Evolutionary conservation across 495 filamentous ascomycete genomes (phyloP).

Genomic region (Annulohypoxylon stygium): DNA sequence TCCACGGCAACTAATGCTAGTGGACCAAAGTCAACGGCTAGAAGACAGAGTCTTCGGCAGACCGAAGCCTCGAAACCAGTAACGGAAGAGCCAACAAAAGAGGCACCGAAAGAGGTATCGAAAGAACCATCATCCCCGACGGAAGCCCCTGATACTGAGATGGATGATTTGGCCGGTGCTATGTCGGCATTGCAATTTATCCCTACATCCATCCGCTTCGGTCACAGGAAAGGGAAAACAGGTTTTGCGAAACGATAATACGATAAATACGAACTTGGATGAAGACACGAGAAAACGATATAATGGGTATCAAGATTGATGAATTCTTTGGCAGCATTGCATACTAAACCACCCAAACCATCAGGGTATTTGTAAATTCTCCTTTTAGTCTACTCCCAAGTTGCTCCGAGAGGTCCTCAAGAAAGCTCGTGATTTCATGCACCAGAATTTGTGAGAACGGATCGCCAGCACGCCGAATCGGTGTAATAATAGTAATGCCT

Average conservation of each 20-base stretch:
- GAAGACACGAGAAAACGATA: constrained; percentile 33
- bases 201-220: constrained; percentile 80
- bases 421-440: constrained; percentile 28
- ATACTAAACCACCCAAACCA: constrained; percentile 16
- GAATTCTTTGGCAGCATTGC: constrained; percentile 15
- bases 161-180: constrained; percentile 78
- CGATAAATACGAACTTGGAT: constrained; percentile 2
- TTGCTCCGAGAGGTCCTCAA: constrained; percentile 11
- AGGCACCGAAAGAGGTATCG: constrained; percentile 8
- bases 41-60: constrained; percentile 45
- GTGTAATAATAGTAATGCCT: constrained; percentile 32
- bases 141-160: constrained; percentile 65
- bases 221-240: constrained; percentile 67
- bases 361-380: constrained; percentile 25
- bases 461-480: constrained; percentile 30
- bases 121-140: constrained; percentile 18
- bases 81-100: constrained; percentile 19
- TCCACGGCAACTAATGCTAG: constrained; percentile 49
- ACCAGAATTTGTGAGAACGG: constrained; percentile 21
- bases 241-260: constrained; percentile 59
- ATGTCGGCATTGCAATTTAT: constrained; percentile 90
- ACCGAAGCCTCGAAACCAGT: constrained; percentile 31
- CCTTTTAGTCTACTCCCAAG: constrained; percentile 31
- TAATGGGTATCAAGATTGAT: constrained; percentile 24
- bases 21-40: constrained; percentile 44